Conservation (phyloP, 2,329 filamentous ascomycete species). For the Herpotrichia juniperi region DNA sequence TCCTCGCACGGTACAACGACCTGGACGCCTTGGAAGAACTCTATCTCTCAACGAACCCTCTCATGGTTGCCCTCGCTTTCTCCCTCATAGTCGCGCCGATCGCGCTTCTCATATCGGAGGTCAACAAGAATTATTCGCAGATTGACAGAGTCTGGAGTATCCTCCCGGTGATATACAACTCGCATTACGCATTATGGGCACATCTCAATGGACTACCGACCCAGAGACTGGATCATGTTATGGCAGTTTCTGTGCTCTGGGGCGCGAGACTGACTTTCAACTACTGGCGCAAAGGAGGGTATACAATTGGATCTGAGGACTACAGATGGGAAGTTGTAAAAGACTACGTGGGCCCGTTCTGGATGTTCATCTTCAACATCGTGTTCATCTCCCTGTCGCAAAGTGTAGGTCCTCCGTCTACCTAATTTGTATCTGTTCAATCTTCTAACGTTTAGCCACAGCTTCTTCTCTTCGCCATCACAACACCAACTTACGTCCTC, state of each 20-base stretch:
- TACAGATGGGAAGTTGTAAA: constrained; percentile 89
- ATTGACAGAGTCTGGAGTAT: constrained; percentile 93
- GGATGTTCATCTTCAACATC: constrained; percentile 86
- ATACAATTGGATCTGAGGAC: constrained; percentile 86
- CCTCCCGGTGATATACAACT: constrained; percentile 83
- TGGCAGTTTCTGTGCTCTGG: constrained; percentile 77
- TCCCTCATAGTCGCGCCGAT: constrained; percentile 73
- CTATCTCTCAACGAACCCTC: constrained; percentile 85
- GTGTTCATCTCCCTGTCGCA: constrained; percentile 88
- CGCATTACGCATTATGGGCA: constrained; percentile 84
- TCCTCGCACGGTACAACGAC: constrained; percentile 64
- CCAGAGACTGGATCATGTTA: constrained; percentile 72
- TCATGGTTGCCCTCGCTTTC: constrained; percentile 75
- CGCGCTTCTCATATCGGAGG: constrained; percentile 77
- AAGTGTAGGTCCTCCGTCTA: constrained; percentile 47
- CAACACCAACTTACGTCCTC: constrained; percentile 82
- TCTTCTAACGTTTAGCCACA: constrained; percentile 38
- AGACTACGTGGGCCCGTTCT: constrained; percentile 63
- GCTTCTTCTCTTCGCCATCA: constrained; percentile 78
- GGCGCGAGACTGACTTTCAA: constrained; percentile 93
- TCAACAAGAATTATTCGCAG: constrained; percentile 96
- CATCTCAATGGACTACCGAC: constrained; percentile 74
- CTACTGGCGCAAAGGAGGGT: constrained; percentile 95
- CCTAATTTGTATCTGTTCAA: neutral
- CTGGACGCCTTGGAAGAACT: constrained; percentile 69